Base-by-base conservation (phyloP, 2,329 filamentous ascomycete species). In the Exophiala sp. region DNA sequence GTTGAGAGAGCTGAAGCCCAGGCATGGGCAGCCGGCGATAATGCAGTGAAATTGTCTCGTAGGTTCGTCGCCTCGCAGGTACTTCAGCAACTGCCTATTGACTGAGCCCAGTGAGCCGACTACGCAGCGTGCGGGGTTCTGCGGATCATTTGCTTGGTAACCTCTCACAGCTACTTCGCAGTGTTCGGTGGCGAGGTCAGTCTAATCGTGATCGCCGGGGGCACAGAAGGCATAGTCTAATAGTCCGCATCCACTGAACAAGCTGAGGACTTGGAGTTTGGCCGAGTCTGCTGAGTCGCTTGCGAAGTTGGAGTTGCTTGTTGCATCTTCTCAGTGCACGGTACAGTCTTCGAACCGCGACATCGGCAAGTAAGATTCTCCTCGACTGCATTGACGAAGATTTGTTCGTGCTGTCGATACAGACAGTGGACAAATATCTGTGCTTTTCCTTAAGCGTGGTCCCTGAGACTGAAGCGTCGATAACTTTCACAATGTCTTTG, bases 211-310 rank as follows among this genome's bases (percentile, higher is more conserved):
- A 0, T 76, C 83, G 0, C 48, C 47, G 5, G 42, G n/a, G 11
- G 84, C 83, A 1, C 82, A 83, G 0, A 95, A 73, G 0, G 88
- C 89, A 29, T 87, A 78, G 4, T 88, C 89, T 47, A 94, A 83
- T 48, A 86, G 90, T 0, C 89, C 89, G 14, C 86, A 85, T 1
- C 89, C 89, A 60, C 86, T 89, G 64, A 89, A 95, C 0, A 94
- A 72, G 58, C 90, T 87, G 3, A 92, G 70, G 0, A 85, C 86
- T 4, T 72, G 73, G 7, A 88, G 72, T 54, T 75, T 75, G n/a
- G 65, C 57, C 6, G 21, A 43, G 18, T 2, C 16, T 6, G 14
- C 18, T n/a, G 5, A 24, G 41, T n/a, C 12, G 16, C 7, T 10
- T 18, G n/a, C n/a, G n/a, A n/a, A n/a, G n/a, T n/a, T n/a, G n/a